A percentile compares a stretch with the other conserved stretches of the same genome.
Conservation (phyloP, 1,284 basidiomycete genomes). For the Cryptococcus sp. region DNA sequence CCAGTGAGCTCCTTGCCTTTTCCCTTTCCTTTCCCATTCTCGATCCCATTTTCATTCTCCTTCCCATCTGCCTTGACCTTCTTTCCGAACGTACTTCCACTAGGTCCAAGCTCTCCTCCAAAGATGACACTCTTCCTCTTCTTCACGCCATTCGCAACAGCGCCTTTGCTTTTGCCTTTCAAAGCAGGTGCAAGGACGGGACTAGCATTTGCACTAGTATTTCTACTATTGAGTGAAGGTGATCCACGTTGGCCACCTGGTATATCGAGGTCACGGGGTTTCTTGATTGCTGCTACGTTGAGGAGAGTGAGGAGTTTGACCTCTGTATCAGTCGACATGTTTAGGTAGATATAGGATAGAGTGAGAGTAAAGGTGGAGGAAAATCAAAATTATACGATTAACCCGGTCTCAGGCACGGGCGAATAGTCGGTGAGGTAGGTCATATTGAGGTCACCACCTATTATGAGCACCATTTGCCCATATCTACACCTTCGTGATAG, state of each 20-base stretch:
- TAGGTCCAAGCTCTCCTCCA: conserved; percentile 46
- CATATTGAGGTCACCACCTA: no score
- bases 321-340: conserved; percentile 59
- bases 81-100: conserved; percentile 37
- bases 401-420: no score
- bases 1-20: conserved; percentile 10
- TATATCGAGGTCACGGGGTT: conserved; percentile 48
- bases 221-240: conserved; percentile 45
- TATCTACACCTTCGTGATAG: conserved; percentile 6
- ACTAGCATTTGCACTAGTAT: background rate
- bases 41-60: conserved; percentile 5
- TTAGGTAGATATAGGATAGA: background rate
- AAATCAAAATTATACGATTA: conserved; percentile 2
- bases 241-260: conserved; percentile 49
- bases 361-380: no score
- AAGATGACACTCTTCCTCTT: conserved; percentile 39
- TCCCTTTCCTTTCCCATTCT: conserved; percentile 20
- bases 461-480: no score
- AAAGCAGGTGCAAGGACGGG: background rate
- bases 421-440: background rate
- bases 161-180: background rate
- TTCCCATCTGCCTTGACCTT: conserved; percentile 3
- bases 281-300: conserved; percentile 77
- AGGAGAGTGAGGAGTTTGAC: conserved; percentile 80
- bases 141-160: conserved; percentile 13